Evolutionary conservation across 306 rosid species (phyloP).

Genomic region (Cucumis sativus): DNA sequence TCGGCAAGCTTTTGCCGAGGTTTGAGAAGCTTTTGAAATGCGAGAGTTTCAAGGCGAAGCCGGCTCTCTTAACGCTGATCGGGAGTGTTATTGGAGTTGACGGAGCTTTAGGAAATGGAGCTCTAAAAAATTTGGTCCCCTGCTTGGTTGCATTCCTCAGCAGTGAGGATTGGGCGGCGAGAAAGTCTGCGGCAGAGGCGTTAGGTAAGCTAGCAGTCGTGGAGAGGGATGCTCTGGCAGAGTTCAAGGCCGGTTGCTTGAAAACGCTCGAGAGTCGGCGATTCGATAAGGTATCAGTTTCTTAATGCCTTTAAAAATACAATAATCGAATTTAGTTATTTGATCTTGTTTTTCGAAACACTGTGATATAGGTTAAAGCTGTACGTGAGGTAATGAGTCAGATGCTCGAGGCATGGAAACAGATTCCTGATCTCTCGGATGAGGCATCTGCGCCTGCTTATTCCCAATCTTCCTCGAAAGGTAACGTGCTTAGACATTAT

Average conservation of each 20-base stretch:
- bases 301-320: not conserved
- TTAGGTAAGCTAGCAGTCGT: conserved; percentile 44
- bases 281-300: conserved; percentile 55
- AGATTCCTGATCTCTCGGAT: conserved; percentile 71
- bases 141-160: conserved; percentile 48
- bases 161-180: conserved; percentile 70
- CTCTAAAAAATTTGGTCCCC: conserved; percentile 50
- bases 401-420: conserved; percentile 84
- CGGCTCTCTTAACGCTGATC: conserved; percentile 59
- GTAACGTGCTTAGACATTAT: conserved; percentile 17
- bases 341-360: conserved; percentile 8
- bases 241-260: conserved; percentile 54
- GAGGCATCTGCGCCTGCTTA: conserved; percentile 58
- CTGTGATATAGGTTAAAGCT: conserved; percentile 50
- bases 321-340: not conserved
- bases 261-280: conserved; percentile 60
- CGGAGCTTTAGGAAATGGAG: conserved; percentile 43
- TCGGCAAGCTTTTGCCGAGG: conserved; percentile 65
- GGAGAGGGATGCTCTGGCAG: conserved; percentile 50
- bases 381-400: conserved; percentile 89
- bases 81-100: conserved; percentile 56
- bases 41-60: conserved; percentile 64
- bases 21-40: conserved; percentile 66
- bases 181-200: conserved; percentile 87
- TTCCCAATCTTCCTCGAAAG: conserved; percentile 60